Conservation (phyloP, 2,329 filamentous ascomycete genomes). For the Colletotrichum trifolii region DNA sequence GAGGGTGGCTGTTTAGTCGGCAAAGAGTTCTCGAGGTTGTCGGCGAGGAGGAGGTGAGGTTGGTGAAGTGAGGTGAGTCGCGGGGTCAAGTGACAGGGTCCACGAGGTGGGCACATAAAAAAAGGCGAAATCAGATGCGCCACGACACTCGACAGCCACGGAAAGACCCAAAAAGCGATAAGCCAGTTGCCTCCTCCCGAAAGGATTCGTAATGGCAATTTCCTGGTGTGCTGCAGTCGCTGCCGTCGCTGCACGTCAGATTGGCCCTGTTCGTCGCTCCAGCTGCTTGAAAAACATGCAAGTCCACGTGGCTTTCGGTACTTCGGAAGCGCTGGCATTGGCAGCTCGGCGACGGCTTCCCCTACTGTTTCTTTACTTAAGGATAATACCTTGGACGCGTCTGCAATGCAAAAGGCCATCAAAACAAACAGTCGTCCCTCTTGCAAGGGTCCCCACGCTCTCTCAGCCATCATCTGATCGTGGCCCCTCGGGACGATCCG, state of each 20-base stretch:
- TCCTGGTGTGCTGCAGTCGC: conserved; percentile 11
- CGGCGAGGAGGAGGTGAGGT: neutral
- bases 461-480: conserved; percentile 13
- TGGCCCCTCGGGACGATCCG: conserved; percentile 28
- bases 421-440: neutral
- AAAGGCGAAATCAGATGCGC: neutral
- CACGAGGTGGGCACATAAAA: conserved; percentile 17
- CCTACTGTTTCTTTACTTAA: neutral
- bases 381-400: neutral
- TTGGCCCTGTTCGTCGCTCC: conserved; percentile 21
- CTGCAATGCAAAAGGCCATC: neutral
- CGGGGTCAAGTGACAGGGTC: conserved; percentile 29
- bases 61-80: conserved; percentile 9
- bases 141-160: neutral
- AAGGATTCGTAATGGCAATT: conserved; percentile 27
- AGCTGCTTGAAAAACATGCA: conserved; percentile 2
- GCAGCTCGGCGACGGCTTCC: conserved; percentile 4
- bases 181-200: conserved; percentile 5
- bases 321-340: conserved; percentile 1
- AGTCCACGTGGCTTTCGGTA: conserved; percentile 22
- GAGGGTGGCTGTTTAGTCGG: too few species aligned
- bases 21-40: too few species aligned
- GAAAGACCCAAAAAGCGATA: neutral
- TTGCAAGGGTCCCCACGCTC: conserved; percentile 3
- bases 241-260: conserved; percentile 31